Percentiles rank a stretch among this genome's conserved stretches.
Conservation (phyloP, 345 rosid genomes). For the Hypericum perforatum region DNA sequence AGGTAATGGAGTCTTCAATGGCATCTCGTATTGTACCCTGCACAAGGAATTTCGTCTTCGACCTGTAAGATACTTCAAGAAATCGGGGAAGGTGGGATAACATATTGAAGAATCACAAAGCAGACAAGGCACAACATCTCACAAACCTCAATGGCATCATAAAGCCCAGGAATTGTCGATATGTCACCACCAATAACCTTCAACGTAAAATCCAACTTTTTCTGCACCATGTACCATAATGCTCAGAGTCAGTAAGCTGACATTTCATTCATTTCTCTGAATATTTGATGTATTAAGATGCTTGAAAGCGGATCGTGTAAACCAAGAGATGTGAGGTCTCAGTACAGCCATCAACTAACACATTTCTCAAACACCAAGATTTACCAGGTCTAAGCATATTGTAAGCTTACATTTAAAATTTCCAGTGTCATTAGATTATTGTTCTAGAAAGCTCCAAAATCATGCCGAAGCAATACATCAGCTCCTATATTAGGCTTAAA, state of each 20-base stretch:
- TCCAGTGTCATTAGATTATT: too few species aligned
- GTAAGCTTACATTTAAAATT: too few species aligned
- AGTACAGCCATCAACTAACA: too few species aligned
- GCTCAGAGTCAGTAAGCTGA: background rate
- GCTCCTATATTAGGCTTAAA: too few species aligned
- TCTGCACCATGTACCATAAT: slow-evolving; percentile 45
- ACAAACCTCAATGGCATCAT: slow-evolving; percentile 82
- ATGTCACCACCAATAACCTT: slow-evolving; percentile 94
- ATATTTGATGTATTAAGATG: too few species aligned
- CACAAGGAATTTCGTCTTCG: slow-evolving; percentile 7
- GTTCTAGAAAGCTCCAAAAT: too few species aligned
- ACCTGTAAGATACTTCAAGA: background rate
- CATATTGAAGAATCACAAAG: background rate
- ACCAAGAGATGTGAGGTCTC: too few species aligned
- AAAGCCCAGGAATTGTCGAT: slow-evolving; percentile 77
- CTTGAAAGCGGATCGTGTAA: too few species aligned
- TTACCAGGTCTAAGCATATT: too few species aligned
- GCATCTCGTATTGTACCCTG: slow-evolving; percentile 93
- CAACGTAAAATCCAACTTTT: slow-evolving; percentile 81
- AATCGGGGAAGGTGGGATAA: background rate
- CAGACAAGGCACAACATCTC: background rate
- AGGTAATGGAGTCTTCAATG: slow-evolving; percentile 87
- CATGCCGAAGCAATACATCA: too few species aligned
- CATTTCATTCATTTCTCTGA: too few species aligned
- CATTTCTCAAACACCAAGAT: too few species aligned